Evolutionary conservation across 306 rosid species (phyloP), one percentile per base, ranked within the genome.

Genomic region (Casuarina cunninghamiana): DNA sequence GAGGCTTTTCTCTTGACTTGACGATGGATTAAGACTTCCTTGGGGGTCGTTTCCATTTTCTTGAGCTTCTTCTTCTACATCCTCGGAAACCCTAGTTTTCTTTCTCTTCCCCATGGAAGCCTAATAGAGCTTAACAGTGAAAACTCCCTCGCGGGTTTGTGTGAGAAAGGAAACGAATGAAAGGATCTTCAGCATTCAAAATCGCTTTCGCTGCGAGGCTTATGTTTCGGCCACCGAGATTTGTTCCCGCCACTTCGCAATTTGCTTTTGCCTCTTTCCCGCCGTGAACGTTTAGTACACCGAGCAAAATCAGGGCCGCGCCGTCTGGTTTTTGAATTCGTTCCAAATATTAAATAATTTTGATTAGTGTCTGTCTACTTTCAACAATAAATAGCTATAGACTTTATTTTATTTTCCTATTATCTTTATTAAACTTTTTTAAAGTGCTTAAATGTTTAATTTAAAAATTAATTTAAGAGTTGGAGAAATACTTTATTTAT

Each of bases 21-120:
- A 53, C 69, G 82, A 43, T 39, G 53, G 72, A 37, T 41, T 72
- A n/a, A 75, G 80, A 77, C 71, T 53, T 26, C 43, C 78, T n/a
- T 17, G 68, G 13, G 76, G 65, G 26, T 26, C 39, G 21, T 26
- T 38, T 58, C 65, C 66, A 17, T 49, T 78, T 1, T 78, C 87
- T 7, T 77, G 79, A 5, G 69, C 82, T n/a, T 73, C 72, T 10
- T 84, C 82, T 26, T 75, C 78, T 42, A 83, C 90, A 5, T 86
- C 92, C 9, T 84, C 86, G 3, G 89, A 84, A 88, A 81, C 90
- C 91, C 91, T 87, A 83, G 75, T 21, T 82, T 82, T 88, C 87
- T 80, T 90, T 71, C 84, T 82, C 86, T 82, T 93, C 65, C 81
- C 91, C 97, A 90, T 93, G 57, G 32, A 26, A 19, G 70, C 44